Percentiles rank a stretch among this genome's conserved stretches.
These are phyloP conservation scores for Myriosclerotinia duriaeana DNA, from an alignment of 2,329 filamentous ascomycete species.

Conservation along the genomic window DNA sequence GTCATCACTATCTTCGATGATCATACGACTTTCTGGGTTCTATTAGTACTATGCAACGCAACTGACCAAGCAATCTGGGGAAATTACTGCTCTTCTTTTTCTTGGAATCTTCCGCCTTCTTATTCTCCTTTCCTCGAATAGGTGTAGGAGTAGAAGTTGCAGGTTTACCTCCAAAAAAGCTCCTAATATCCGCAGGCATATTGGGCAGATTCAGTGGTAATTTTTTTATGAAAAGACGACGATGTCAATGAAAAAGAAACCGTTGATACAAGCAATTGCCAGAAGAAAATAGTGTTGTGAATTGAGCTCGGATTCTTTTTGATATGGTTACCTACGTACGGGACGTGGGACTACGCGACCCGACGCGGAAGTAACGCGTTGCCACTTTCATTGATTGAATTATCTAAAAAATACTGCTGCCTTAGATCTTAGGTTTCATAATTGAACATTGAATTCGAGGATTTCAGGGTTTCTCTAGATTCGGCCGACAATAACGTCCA, in stretches of 20 bases:
- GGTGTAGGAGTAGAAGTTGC: constrained; percentile 50
- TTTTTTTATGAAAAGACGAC: neutral
- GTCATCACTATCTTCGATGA: constrained; percentile 79
- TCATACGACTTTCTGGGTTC: constrained; percentile 57
- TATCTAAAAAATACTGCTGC: neutral
- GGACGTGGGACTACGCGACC: constrained; percentile 18
- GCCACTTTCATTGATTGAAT: constrained; percentile 21
- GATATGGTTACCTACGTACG: constrained; percentile 12
- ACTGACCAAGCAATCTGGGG: neutral
- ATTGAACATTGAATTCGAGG: constrained; percentile 11
- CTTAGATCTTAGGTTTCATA: constrained; percentile 2
- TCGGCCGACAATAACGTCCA: constrained; percentile 21
- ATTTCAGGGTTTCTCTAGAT: neutral
- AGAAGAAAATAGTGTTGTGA: constrained; percentile 15
- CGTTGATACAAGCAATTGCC: constrained; percentile 13
- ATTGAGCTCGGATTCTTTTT: constrained; percentile 6
- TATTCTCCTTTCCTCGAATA: constrained; percentile 45
- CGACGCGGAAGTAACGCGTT: constrained; percentile 22
- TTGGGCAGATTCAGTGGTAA: constrained; percentile 20
- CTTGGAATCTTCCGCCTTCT: constrained; percentile 40
- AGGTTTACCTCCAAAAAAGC: constrained; percentile 77
- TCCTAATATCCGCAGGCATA: constrained; percentile 88
- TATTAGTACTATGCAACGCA: constrained; percentile 24
- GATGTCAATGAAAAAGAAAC: neutral
- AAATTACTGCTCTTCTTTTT: constrained; percentile 39